Base-by-base conservation (phyloP, 768 basidiomycete genomes). In the Xerocomellus intermedius region DNA sequence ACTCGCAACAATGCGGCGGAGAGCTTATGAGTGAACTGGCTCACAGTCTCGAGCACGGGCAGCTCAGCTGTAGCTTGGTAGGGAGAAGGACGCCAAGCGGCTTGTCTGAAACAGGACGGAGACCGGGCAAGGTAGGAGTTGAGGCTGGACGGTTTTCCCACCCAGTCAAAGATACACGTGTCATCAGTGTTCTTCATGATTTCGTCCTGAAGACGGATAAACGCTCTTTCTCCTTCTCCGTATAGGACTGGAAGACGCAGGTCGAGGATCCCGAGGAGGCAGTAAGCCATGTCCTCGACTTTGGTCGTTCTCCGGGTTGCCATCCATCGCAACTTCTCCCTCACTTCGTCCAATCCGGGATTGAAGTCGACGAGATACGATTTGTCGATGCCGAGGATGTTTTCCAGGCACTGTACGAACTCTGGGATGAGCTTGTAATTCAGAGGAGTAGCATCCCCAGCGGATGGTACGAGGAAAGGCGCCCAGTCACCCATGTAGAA, bases 221-320 rank as follows among this genome's bases (percentile, higher is more conserved):
- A 67, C 37, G 66, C 42, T 13, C 59, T 45, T 3, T 59, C 56
- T 13, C 64, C 61, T 26, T 67, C 67, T 1, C 66, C 66, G 35
- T 67, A 67, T 5, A 69, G 37, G 67, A 57, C 52, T 66, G 78
- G 50, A 45, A 63, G 59, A 42, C 64, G 50, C 24, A 69, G 39
- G 35, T 60, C 60, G 19, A 68, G 65, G 38, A 68, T 65, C 0
- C 67, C 67, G 48, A 64, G 62, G 36, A 71, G 63, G 37, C 64
- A 69, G 52, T 72, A 72, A 0, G 68, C 66, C 48, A 43, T 64
- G 48, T 72, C 70, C 41, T 71, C 70, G 9, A 47, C 10, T 26
- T 64, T 66, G 36, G 70, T 66, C 24, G 70, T 72, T 35, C 26
- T 58, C 44, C 71, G 59, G 2, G 42, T 48, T 5, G 68, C 63